These are phyloP conservation scores for Ascochyta clinopodiicola DNA, from an alignment of 2,329 filamentous ascomycete species.

Conservation along the genomic window DNA sequence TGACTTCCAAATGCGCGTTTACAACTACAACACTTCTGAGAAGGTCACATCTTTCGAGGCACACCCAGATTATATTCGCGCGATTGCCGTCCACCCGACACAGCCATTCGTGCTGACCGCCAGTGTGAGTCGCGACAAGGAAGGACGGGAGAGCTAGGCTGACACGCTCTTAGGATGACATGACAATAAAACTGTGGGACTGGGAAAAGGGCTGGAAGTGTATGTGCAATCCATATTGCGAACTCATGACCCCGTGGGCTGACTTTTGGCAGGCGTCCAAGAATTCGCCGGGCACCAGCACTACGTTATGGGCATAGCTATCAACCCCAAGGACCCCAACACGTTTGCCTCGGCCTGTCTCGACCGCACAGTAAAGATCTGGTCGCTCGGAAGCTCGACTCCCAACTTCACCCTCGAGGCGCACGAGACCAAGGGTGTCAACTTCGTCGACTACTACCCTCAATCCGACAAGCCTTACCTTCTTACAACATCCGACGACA, in stretches of 20 bases:
- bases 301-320: constrained; percentile 95
- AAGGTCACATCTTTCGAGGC: constrained; percentile 98
- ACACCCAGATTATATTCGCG: constrained; percentile 97
- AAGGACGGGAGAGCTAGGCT: constrained; percentile 19
- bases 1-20: constrained; percentile 81
- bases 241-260: constrained; percentile 16
- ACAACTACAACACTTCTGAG: constrained; percentile 99
- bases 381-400: constrained; percentile 91
- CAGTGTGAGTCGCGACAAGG: constrained; percentile 56
- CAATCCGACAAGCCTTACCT: constrained; percentile 80
- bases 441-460: constrained; percentile 89
- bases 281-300: constrained; percentile 96
- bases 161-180: constrained; percentile 43
- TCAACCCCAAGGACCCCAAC: constrained; percentile 87
- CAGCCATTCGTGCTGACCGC: constrained; percentile 96
- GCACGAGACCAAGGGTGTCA: constrained; percentile 96
- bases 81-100: constrained; percentile 92
- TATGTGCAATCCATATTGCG: constrained; percentile 19
- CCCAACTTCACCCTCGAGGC: constrained; percentile 97
- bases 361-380: constrained; percentile 96
- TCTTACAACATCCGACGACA: constrained; percentile 94
- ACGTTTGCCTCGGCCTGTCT: constrained; percentile 92
- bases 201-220: constrained; percentile 99
- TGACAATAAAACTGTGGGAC: constrained; percentile 90
- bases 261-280: constrained; percentile 65